Conservation (phyloP, 1,284 basidiomycete species). For the Ceratobasidium sp. region DNA sequence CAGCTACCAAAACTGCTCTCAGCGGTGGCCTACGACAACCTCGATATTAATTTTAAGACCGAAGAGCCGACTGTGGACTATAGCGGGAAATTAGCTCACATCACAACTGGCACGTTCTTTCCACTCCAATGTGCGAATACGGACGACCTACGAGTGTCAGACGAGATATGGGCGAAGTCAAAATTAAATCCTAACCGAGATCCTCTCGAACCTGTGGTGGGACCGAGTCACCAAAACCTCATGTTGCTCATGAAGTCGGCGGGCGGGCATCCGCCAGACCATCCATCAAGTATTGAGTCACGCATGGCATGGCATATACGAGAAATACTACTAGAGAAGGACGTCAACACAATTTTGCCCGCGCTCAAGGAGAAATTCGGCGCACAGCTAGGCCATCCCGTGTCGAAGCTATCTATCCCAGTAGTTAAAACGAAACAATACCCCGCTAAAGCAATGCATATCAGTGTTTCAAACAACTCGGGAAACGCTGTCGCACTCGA, state of each 20-base stretch:
- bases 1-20: background rate
- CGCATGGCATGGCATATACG: constrained; percentile 19
- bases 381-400: constrained; percentile 53
- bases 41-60: constrained; percentile 17
- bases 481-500: constrained; percentile 53
- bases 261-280: constrained; percentile 16
- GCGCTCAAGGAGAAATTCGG: constrained; percentile 53
- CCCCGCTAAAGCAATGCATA: constrained; percentile 54
- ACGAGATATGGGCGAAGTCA: constrained; percentile 25
- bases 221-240: background rate
- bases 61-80: constrained; percentile 1
- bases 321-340: background rate
- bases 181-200: constrained; percentile 10
- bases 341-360: constrained; percentile 51
- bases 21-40: constrained; percentile 22
- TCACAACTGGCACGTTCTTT: constrained; percentile 36
- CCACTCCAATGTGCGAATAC: constrained; percentile 3
- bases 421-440: constrained; percentile 52
- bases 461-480: constrained; percentile 52
- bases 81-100: constrained; percentile 15
- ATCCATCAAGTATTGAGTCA: constrained; percentile 13
- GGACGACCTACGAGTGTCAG: constrained; percentile 8
- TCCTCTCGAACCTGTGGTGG: background rate
- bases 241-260: constrained; percentile 23
- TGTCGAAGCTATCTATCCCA: constrained; percentile 51